Percentiles rank a stretch among this genome's conserved stretches.
These are phyloP conservation scores for Coniferiporia weirii DNA, from an alignment of 1,284 basidiomycete species.

Conservation along the genomic window DNA sequence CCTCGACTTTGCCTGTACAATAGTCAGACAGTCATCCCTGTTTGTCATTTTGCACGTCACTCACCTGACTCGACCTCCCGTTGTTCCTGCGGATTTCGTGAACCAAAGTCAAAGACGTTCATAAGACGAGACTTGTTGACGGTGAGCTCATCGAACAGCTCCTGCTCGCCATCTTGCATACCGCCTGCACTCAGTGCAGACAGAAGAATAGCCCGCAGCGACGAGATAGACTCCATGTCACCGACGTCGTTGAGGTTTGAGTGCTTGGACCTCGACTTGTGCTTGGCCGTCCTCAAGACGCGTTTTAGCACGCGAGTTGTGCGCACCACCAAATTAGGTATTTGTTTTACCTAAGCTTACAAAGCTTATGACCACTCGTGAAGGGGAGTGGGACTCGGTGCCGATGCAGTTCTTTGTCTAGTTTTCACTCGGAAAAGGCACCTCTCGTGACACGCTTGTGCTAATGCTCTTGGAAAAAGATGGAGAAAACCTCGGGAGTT, in stretches of 20 bases:
- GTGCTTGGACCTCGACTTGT: neutral
- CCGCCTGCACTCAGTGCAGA: slow-evolving; percentile 36
- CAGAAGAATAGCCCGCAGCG: slow-evolving; percentile 39
- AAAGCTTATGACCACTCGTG: no score
- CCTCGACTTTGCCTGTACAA: slow-evolving; percentile 50
- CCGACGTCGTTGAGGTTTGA: neutral
- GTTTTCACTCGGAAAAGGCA: no score
- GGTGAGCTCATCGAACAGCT: slow-evolving; percentile 70
- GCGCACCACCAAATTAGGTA: neutral
- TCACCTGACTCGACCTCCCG: slow-evolving; percentile 69
- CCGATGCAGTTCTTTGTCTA: no score
- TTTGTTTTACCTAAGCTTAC: neutral
- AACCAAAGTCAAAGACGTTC: slow-evolving; percentile 59
- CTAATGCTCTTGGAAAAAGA: no score
- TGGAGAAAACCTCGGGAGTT: no score
- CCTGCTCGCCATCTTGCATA: slow-evolving; percentile 53
- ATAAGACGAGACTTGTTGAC: slow-evolving; percentile 55
- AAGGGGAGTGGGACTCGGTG: no score
- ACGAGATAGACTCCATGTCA: slow-evolving; percentile 26
- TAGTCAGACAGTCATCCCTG: neutral
- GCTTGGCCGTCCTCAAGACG: neutral
- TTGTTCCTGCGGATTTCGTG: slow-evolving; percentile 56
- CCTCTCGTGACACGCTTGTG: no score
- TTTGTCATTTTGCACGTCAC: slow-evolving; percentile 25
- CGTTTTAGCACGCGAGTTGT: neutral